These are phyloP conservation scores for Acrodontium crateriforme DNA, from an alignment of 2,329 filamentous ascomycete genomes.

Conservation along the genomic window DNA sequence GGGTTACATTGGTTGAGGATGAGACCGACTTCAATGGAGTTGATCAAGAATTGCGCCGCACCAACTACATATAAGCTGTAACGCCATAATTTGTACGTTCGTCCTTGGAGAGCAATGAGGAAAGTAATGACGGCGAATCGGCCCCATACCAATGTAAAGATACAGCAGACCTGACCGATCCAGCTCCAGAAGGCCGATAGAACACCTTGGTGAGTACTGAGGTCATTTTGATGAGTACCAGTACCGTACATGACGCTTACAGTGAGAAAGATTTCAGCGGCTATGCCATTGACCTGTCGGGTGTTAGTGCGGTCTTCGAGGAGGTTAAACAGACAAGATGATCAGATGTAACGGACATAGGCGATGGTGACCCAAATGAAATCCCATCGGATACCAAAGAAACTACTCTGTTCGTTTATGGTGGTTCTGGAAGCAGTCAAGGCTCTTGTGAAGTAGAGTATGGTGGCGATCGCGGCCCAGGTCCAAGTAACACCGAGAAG, in stretches of 20 bases:
- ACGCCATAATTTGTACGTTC: background rate
- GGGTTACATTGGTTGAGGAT: constrained; percentile 3
- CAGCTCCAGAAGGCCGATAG: constrained; percentile 1
- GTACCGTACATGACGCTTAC: constrained; percentile 2
- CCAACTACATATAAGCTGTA: constrained; percentile 1
- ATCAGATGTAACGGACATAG: background rate
- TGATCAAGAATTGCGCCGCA: constrained; percentile 1
- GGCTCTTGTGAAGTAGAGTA: too few relatives aligned
- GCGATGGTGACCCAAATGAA: constrained; percentile 2
- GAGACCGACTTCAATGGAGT: constrained; percentile 2
- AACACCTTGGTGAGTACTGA: background rate
- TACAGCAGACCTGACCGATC: constrained; percentile 2
- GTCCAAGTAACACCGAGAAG: constrained; percentile 8
- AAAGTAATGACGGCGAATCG: constrained; percentile 4
- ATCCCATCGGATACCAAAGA: constrained; percentile 2
- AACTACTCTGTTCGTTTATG: too few relatives aligned
- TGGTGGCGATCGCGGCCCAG: constrained; percentile 5
- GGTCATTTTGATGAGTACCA: constrained; percentile 1
- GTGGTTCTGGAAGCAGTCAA: too few relatives aligned
- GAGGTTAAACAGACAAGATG: background rate
- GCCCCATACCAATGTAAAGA: constrained; percentile 2
- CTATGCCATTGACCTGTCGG: constrained; percentile 1
- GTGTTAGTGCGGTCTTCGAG: too few relatives aligned
- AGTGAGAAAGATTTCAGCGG: constrained; percentile 1
- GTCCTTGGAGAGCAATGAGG: constrained; percentile 1